These are phyloP conservation scores for Cyberlindnera nakhonratchasimensis DNA, from an alignment of 805 yeast genomes.

Conservation along the genomic window DNA sequence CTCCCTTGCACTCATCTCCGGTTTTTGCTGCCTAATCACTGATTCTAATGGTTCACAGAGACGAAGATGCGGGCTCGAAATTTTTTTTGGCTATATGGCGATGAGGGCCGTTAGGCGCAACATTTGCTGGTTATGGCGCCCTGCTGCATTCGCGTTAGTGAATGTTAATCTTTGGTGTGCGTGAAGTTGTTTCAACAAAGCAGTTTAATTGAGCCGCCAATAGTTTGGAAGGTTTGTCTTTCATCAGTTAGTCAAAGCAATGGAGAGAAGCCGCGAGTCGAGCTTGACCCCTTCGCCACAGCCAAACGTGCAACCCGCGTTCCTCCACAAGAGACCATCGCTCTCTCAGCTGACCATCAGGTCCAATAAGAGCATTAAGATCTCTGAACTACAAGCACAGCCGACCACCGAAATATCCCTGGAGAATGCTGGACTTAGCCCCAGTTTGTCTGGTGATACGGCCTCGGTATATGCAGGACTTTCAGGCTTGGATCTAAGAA, in stretches of 20 bases:
- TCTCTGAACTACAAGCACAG: conserved; percentile 28
- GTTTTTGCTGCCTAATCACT: background rate
- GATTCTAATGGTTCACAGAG: background rate
- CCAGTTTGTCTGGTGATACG: background rate
- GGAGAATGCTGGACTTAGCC: conserved; percentile 13
- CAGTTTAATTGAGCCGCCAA: too few relatives aligned
- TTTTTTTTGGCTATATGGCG: conserved; percentile 4
- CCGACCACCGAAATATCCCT: conserved; percentile 34
- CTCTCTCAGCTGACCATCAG: conserved; percentile 22
- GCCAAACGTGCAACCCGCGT: conserved; percentile 12
- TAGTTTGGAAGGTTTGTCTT: too few relatives aligned
- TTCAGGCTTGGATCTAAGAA: conserved; percentile 2
- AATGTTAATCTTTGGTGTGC: background rate
- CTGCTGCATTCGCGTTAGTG: background rate
- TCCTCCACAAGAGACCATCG: conserved; percentile 19
- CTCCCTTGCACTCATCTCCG: conserved; percentile 13
- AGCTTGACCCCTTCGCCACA: conserved; percentile 17
- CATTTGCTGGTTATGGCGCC: background rate
- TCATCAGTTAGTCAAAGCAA: too few relatives aligned
- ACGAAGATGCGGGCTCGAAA: conserved; percentile 6
- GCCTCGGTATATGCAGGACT: background rate
- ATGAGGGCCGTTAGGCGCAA: conserved; percentile 1
- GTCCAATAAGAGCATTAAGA: conserved; percentile 13
- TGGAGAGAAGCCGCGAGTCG: too few relatives aligned
- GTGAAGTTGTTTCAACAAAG: too few relatives aligned